Evolutionary conservation across 495 filamentous ascomycete genomes (phyloP), one percentile per base, ranked within the genome.

Genomic region (Penicillium taxi): DNA sequence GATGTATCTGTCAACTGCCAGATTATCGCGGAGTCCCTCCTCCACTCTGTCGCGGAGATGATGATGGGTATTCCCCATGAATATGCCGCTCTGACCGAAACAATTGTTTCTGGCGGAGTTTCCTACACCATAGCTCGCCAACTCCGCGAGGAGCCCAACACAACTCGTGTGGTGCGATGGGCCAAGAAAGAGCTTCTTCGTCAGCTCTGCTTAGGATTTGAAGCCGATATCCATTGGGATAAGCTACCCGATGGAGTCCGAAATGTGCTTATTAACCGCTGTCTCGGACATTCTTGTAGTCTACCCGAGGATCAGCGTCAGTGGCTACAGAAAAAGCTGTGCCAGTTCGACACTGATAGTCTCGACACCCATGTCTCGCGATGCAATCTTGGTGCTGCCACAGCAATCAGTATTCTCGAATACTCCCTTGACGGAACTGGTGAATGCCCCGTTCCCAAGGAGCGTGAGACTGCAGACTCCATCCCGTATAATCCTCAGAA

Each of bases 1-100:
- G 67, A 71, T 41, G 53, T 72, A 19, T 61, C 53, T 22, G 59
- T 59, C 13, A 72, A 70, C 37, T 69, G 64, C 37, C 58, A 58
- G 19, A 54, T 67, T 14, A 70, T 76, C 35, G 74, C 74, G 0
- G 74, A 78, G 46, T 68, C 66, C 13, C 39, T 78, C n/a, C 41
- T 77, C 1, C 74, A 77, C 37, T 67, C 70, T 9, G 67, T 70
- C 29, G 62, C 61, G 0, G 69, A 77, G 45, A 55, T 63, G 5
- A 52, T 66, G 14, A 55, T 75, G 51, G 59, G 59, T 12, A 61
- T 75, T 35, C 61, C 63, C 8, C 71, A 77, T 42, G 63, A 71
- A 28, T 62, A 77, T 40, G 66, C 74, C 2, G 44, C 56, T 2
- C 53, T 75, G 25, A 47, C 65, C 9, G 70, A 73, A 35, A 64